Evolutionary conservation across 2,329 filamentous ascomycete genomes (phyloP), one percentile per base, ranked within the genome.

Genomic region (Samsoniella hepiali): DNA sequence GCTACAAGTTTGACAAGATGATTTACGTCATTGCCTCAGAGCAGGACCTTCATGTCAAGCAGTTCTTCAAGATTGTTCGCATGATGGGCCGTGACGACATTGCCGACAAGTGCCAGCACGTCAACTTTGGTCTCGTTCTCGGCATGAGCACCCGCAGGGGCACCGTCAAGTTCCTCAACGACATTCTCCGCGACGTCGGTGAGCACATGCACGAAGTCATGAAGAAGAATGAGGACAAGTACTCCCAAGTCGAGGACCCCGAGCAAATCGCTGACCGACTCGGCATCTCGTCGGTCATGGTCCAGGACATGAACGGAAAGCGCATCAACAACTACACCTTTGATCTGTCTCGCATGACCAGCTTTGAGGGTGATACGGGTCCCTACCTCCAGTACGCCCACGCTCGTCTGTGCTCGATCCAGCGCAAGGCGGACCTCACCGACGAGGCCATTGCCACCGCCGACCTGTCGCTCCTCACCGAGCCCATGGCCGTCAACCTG

Each of bases 131-230:
- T 49, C 79, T 91, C 69, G 88, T 89, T 0, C 79, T 87, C 62
- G 89, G 84, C 61, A 90, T 89, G 88, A 89, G 81, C 77, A 91
- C 85, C 67, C 85, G 84, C 68, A 88, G 83, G 73, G 88, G 88
- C 65, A 92, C 88, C 0, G 90, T 92, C 69, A 90, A 90, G 76
- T 91, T 91, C 61, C 63, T 68, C 49, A 64, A 64, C 22, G 88
- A 91, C 69, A 91, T 93, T 69, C 81, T 93, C 63, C 82, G 84
- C 47, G 90, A 93, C 69, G 92, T 96, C 8, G 88, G 87, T 71
- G 94, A 97, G 62, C 91, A 93, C 78, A 99, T 99, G 95, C 94
- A 98, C 81, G 91, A 97, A 66, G 91, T 96, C 58, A 99, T 99
- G 95, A 87, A 81, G 77, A 90, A 89, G 80, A 98, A 98, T 76